Conservation (phyloP, 2,329 filamentous ascomycete genomes). For the Cercospora zeina region DNA sequence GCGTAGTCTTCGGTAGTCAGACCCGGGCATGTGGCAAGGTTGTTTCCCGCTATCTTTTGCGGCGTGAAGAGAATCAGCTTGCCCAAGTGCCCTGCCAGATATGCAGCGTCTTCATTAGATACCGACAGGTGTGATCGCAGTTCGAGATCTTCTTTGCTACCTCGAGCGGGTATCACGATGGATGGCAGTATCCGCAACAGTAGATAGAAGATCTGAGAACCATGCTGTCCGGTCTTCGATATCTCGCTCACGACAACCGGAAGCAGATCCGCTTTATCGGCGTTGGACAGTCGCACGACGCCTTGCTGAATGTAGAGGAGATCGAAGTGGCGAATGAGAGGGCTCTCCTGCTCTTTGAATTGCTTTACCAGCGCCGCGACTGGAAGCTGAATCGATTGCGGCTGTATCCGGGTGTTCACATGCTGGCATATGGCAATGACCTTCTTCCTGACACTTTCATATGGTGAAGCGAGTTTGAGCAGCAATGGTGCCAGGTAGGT, state of each 20-base stretch:
- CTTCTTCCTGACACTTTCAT: slow-evolving; percentile 77
- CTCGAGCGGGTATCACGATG: slow-evolving; percentile 70
- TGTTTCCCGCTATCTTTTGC: slow-evolving; percentile 39
- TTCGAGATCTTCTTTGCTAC: slow-evolving; percentile 72
- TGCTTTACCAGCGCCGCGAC: slow-evolving; percentile 83
- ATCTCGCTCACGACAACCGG: slow-evolving; percentile 69
- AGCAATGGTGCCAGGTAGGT: slow-evolving; percentile 79
- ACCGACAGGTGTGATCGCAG: slow-evolving; percentile 69
- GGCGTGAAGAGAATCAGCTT: slow-evolving; percentile 69
- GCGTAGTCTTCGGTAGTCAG: slow-evolving; percentile 65
- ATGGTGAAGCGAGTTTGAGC: slow-evolving; percentile 80
- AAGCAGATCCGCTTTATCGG: slow-evolving; percentile 71
- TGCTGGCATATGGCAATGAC: slow-evolving; percentile 71
- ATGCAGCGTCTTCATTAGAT: slow-evolving; percentile 68
- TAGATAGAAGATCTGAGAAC: slow-evolving; percentile 75
- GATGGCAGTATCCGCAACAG: slow-evolving; percentile 73
- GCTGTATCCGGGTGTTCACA: slow-evolving; percentile 64
- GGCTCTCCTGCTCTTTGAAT: slow-evolving; percentile 74
- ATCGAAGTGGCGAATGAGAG: slow-evolving; percentile 83
- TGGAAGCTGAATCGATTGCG: slow-evolving; percentile 70
- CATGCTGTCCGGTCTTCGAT: slow-evolving; percentile 57
- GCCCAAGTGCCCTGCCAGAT: slow-evolving; percentile 72
- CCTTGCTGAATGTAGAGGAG: slow-evolving; percentile 88
- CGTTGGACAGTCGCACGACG: slow-evolving; percentile 59
- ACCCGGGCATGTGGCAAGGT: slow-evolving; percentile 55